Base-by-base conservation (phyloP, 352 stramenopile species). In the Phytophthora tentaculata region DNA sequence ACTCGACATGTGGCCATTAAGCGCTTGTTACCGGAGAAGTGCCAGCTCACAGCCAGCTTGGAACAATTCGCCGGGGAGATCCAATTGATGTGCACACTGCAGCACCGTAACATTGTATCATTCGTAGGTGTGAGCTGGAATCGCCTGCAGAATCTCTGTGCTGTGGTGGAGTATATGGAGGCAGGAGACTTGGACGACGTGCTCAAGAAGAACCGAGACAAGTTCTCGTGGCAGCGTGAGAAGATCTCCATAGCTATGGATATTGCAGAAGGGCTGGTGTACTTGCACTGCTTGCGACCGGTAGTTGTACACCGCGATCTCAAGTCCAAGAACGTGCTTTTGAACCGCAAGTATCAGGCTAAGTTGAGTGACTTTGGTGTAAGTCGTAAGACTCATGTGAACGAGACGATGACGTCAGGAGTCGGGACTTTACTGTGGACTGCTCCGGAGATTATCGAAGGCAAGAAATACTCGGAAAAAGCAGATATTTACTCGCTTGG, bases 361-460 rank as follows among this genome's bases (percentile, higher is more conserved):
- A 97, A 97, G 65, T 71, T 97, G 23, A 90, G 81, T n/a, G 91
- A 96, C 69, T 96, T 97, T 69, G 91, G 90, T 4, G 80, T 97
- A 23, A 92, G 84, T 45, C 81, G 88, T 37, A 85, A 92, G 61
- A 83, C 85, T 10, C 73, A 71, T 17, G 73, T 90, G 22, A 90
- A 93, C 60, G 79, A 92, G 52, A 92, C 85, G 0, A 87, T 90
- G 77, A 91, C 86, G 16, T 91, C 83, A 1, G 86, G 91, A 16
- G 85, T 90, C 12, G 89, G 89, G 16, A 97, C 86, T 17, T 71
- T 91, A 35, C 70, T 91, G 9, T 97, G 89, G 89, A 96, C 88
- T 16, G 90, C 90, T 0, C 90, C 91, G 2, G 91, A 97, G 73
- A 94, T 97, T 60, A 92, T 97, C 20, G 73, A 90, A 58, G 86